Evolutionary conservation across 768 basidiomycete species (phyloP).

Genomic region (Mycena rosella): DNA sequence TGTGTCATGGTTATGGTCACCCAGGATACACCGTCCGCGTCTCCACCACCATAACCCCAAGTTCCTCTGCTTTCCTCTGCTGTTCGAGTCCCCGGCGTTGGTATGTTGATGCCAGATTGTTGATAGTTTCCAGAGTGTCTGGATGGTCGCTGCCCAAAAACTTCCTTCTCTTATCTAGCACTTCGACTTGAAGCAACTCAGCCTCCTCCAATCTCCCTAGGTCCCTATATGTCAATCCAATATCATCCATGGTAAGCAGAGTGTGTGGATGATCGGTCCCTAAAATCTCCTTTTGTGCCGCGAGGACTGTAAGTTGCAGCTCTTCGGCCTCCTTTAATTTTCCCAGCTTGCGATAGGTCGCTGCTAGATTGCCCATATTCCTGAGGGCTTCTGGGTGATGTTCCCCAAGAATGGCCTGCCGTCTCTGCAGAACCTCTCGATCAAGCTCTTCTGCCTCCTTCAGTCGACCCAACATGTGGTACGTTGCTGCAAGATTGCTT

Average conservation of each 20-base stretch:
- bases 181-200: background rate
- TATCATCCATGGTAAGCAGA: constrained; percentile 9
- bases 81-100: background rate
- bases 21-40: no score
- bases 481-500: no score
- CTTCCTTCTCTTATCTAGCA: constrained; percentile 1
- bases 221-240: constrained; percentile 15
- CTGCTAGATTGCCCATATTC: constrained; percentile 19
- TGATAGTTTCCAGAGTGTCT: background rate
- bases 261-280: constrained; percentile 16
- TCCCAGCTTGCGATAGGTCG: constrained; percentile 8
- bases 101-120: background rate
- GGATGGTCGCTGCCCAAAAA: background rate
- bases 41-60: background rate
- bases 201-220: background rate
- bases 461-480: no score
- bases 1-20: no score
- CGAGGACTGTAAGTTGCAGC: background rate
- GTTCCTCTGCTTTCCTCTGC: background rate
- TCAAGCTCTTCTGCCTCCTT: no score
- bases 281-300: background rate
- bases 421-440: no score
- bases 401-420: background rate
- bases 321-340: constrained; percentile 3
- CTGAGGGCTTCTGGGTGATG: constrained; percentile 9